Evolutionary conservation across 2,329 filamentous ascomycete species (phyloP).

Genomic region (Colletotrichum chrysophilum): DNA sequence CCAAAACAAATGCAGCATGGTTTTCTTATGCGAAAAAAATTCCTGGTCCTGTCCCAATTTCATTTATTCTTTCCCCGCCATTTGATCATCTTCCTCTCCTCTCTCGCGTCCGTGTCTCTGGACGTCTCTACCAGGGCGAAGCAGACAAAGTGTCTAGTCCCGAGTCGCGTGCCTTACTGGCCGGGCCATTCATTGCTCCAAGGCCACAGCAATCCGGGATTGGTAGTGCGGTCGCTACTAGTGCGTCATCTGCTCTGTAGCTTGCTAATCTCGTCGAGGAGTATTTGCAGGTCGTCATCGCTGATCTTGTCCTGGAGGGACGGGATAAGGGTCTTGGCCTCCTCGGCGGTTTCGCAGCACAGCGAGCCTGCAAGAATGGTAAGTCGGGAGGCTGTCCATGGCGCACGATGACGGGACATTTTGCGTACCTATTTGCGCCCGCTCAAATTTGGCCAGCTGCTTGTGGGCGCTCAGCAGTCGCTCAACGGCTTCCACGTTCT

Average conservation of each 20-base stretch:
- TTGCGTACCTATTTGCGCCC: conserved; percentile 80
- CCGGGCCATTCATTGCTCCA: not conserved
- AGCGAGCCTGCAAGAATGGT: conserved; percentile 70
- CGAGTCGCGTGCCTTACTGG: not conserved
- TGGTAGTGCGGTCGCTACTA: not conserved
- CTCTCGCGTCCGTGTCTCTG: not conserved
- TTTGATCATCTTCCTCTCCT: not conserved
- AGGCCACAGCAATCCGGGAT: not conserved
- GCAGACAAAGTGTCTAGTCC: not conserved
- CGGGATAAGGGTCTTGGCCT: conserved; percentile 95
- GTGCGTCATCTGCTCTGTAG: conserved; percentile 50
- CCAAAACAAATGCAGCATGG: conserved; percentile 21
- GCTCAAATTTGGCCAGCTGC: conserved; percentile 89
- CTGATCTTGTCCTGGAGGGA: conserved; percentile 87
- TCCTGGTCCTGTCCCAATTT: not conserved
- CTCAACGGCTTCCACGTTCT: conserved; percentile 94
- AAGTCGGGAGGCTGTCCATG: not conserved
- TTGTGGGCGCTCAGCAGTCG: conserved; percentile 80
- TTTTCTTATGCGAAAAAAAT: conserved; percentile 3
- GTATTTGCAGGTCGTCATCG: conserved; percentile 85
- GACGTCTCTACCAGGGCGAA: not conserved
- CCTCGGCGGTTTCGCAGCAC: conserved; percentile 90
- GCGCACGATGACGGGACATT: conserved; percentile 23
- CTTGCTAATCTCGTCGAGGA: conserved; percentile 91
- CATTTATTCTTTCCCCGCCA: not conserved